Base-by-base conservation (phyloP, 768 basidiomycete genomes). In the Cystobasidium tubakii region DNA sequence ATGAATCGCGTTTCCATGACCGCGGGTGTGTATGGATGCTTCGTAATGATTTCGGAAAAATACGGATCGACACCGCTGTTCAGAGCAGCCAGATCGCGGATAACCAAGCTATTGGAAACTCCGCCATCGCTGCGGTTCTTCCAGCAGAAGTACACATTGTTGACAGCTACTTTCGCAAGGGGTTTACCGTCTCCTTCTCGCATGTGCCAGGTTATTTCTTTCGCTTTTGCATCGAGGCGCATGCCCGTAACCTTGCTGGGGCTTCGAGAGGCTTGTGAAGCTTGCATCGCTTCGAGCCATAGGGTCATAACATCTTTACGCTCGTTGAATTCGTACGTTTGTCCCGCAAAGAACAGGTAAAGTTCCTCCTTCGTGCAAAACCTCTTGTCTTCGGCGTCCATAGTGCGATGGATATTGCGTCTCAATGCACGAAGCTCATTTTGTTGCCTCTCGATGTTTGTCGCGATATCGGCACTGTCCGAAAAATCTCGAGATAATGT, bases 171-270 rank as follows among this genome's bases (percentile, higher is more conserved):
- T 82, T 96, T 95, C 44, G 91, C 88, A 54, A 94, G 83, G 53
- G 88, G 87, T 62, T 85, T 83, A 46, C 86, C 82, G 55, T 88
- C 86, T 10, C 79, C 75, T 78, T 89, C 89, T 19, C 95, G 82
- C 91, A 97, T 93, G 74, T 85, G 85, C 92, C 93, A 98, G 0
- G 90, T 91, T 57, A 98, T 88, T 80, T 92, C 90, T 6, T 87
- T 86, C 0, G 91, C 91, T 6, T 87, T 88, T 0, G 91, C 89
- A 74, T 90, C 88, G 34, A 95, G 82, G 65, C 90, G 85, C 57
- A 92, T 84, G 82, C 85, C 75, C 0, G 87, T 85, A 76, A 53
- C 88, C 87, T 76, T 92, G 12, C 87, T 87, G 77, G 88, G 86
- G 65, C 91, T 84, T 73, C 86, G 86, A 67, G 89, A 83, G 67